These are phyloP conservation scores for Cenchrus americanus DNA, from an alignment of 176 grass and related monocot genomes.

Conservation along the genomic window DNA sequence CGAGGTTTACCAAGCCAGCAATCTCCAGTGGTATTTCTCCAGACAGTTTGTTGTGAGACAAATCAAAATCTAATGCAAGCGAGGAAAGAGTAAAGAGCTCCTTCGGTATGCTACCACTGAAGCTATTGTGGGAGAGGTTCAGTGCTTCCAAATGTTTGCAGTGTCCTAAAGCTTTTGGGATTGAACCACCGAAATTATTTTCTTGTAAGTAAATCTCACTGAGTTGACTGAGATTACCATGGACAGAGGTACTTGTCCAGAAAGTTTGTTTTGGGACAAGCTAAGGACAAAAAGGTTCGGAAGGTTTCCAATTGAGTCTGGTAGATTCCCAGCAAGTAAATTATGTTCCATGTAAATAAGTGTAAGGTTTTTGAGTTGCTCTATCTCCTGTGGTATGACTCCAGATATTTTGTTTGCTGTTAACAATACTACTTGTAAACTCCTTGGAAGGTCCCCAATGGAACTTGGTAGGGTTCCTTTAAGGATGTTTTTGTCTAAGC, in stretches of 20 bases:
- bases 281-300: neutral
- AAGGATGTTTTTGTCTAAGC: neutral
- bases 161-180: slow-evolving; percentile 27
- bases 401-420: slow-evolving; percentile 41
- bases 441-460: slow-evolving; percentile 7
- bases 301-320: slow-evolving; percentile 27
- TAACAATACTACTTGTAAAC: neutral
- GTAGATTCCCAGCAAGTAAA: slow-evolving; percentile 28
- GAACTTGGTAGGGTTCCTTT: slow-evolving; percentile 31
- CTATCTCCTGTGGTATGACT: slow-evolving; percentile 39
- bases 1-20: slow-evolving; percentile 22
- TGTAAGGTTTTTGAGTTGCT: slow-evolving; percentile 6
- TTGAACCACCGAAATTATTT: slow-evolving; percentile 26
- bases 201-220: slow-evolving; percentile 22
- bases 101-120: slow-evolving; percentile 38
- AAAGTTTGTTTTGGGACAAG: slow-evolving; percentile 30
- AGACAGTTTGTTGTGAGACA: slow-evolving; percentile 34
- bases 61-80: slow-evolving; percentile 10
- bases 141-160: slow-evolving; percentile 19
- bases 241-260: slow-evolving; percentile 44
- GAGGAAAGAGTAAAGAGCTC: slow-evolving; percentile 19
- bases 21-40: slow-evolving; percentile 41
- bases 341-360: neutral
- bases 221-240: slow-evolving; percentile 37
- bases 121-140: slow-evolving; percentile 33